Conservation (phyloP, 495 filamentous ascomycete genomes). For the Friedmanniomyces endolithicus region DNA sequence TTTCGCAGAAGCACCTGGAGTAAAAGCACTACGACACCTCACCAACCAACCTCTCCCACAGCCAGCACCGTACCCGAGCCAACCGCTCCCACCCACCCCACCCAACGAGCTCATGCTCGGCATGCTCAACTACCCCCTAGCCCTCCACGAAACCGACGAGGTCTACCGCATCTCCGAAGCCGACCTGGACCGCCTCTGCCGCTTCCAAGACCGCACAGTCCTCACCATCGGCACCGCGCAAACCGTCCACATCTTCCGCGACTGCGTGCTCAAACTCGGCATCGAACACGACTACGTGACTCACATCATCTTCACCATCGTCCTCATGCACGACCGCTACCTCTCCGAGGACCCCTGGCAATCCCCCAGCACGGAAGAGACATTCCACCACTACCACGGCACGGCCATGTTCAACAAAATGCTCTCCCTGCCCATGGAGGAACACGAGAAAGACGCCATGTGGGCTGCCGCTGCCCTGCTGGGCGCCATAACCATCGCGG, state of each 20-base stretch:
- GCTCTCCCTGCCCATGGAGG: constrained; percentile 24
- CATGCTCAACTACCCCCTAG: constrained; percentile 11
- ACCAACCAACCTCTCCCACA: neutral
- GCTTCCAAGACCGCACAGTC: constrained; percentile 32
- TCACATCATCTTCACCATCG: constrained; percentile 32
- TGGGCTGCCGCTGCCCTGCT: constrained; percentile 32
- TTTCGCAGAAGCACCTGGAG: neutral
- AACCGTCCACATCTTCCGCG: constrained; percentile 22
- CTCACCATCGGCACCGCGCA: constrained; percentile 29
- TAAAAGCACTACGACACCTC: neutral
- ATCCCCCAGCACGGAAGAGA: constrained; percentile 11
- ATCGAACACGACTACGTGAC: constrained; percentile 26
- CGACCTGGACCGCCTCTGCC: constrained; percentile 24
- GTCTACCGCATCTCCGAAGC: constrained; percentile 21
- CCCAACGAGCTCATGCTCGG: constrained; percentile 12
- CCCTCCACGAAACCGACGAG: constrained; percentile 19
- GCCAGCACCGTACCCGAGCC: neutral
- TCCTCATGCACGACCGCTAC: constrained; percentile 31
- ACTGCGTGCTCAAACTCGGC: constrained; percentile 14
- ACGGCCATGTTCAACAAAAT: constrained; percentile 30
- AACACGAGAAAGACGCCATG: constrained; percentile 29
- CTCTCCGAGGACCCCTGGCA: constrained; percentile 16
- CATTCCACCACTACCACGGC: constrained; percentile 31
- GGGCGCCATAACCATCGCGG: constrained; percentile 27
- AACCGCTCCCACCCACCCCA: constrained; percentile 2